Base-by-base conservation (phyloP, 495 filamentous ascomycete species). In the Podospora pseudopauciseta region DNA sequence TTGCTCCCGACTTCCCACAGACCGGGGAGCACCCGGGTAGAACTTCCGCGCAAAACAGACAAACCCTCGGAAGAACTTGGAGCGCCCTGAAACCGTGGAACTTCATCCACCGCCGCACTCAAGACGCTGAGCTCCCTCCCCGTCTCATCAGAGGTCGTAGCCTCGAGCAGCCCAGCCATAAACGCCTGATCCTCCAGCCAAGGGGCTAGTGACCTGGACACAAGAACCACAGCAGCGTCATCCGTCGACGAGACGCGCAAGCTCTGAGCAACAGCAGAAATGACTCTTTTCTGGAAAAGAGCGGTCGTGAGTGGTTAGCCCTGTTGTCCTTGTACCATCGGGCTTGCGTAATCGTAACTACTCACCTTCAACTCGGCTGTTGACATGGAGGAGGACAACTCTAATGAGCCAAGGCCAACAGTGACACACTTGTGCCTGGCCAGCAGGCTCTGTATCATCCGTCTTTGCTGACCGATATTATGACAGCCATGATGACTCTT, bases 141-240 rank as follows among this genome's bases (percentile, higher is more conserved):
- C 28, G 68, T 64, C 55, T 70, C 63, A 27, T 23, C 18, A 26
- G 53, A 30, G 59, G 58, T 39, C 56, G 68, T 44, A 32, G 28
- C 5, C 7, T 58, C n/a, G 55, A 83, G 70, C 9, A 84, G 49
- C 4, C 55, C 26, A 1, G 73, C 67, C 20, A 84, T 68, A 19
- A 83, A 83, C 27, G 19, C 64, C 9, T 76, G 66, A 62, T 83
- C 80, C 28, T 80, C 65, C 27, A 82, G 58, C 79, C 78, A 81
- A 53, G 70, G 64, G n/a, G 76, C 74, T 15, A 81, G 72, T 19
- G 74, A 44, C 34, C 62, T 69, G 55, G 80, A 80, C 23, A 74
- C 74, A 26, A 83, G 70, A 5, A 83, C 68, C 28, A 81, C 76
- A 3, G 72, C 75, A 26, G 68, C 76, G 68, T 75, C 39, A n/a